phyloP scores from a whole-genome alignment of 2,329 filamentous ascomycete species.

The Aureobasidium sp. region DNA sequence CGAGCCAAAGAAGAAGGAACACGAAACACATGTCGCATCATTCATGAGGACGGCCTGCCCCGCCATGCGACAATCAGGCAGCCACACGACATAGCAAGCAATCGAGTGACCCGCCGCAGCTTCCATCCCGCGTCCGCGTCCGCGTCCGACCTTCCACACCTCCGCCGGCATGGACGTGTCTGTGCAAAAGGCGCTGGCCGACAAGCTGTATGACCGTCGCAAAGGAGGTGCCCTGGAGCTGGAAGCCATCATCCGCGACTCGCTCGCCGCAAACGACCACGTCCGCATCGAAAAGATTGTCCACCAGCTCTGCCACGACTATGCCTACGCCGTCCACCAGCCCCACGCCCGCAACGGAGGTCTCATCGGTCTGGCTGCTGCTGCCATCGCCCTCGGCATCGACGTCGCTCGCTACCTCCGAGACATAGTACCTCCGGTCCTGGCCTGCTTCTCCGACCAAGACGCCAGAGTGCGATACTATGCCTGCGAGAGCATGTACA shows the following conservation, averaged over 20 bases:
- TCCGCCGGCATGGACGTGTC: constrained; percentile 64
- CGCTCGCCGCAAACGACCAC: constrained; percentile 68
- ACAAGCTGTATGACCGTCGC: constrained; percentile 98
- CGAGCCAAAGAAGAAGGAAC: background rate
- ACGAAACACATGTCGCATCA: background rate
- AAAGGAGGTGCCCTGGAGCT: constrained; percentile 97
- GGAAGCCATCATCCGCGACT: constrained; percentile 82
- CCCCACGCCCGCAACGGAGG: constrained; percentile 95
- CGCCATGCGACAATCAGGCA: background rate
- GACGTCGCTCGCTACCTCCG: constrained; percentile 87
- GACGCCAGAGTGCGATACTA: constrained; percentile 97
- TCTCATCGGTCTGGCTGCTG: constrained; percentile 88
- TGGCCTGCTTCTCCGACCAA: constrained; percentile 96
- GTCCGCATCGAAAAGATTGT: constrained; percentile 79
- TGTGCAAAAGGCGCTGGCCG: constrained; percentile 85
- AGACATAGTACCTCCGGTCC: constrained; percentile 89
- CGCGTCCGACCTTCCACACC: too few relatives aligned
- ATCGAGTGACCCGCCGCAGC: background rate
- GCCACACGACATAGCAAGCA: background rate
- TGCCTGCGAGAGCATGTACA: constrained; percentile 99
- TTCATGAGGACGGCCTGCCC: background rate
- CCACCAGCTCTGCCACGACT: constrained; percentile 94
- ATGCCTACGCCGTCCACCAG: constrained; percentile 93
- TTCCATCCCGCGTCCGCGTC: background rate
- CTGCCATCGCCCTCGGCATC: constrained; percentile 86